Evolutionary conservation across 805 yeast genomes (phyloP).

Genomic region (Sungouiella blattae): DNA sequence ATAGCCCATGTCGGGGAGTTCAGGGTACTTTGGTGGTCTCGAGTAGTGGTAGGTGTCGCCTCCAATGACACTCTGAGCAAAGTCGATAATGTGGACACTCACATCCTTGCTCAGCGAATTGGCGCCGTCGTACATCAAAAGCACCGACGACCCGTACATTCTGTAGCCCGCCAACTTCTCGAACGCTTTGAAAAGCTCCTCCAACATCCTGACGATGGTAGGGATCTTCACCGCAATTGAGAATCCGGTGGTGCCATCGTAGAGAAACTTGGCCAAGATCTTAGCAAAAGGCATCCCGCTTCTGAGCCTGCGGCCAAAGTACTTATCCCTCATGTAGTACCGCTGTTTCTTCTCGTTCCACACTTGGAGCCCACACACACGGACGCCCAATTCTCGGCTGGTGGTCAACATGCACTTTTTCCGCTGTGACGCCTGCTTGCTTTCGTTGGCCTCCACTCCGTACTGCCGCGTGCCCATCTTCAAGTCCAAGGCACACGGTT

Average conservation of each 20-base stretch:
- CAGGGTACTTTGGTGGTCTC: slow-evolving; percentile 70
- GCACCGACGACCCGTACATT: slow-evolving; percentile 84
- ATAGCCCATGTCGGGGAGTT: slow-evolving; percentile 75
- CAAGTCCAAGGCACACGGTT: slow-evolving; percentile 89
- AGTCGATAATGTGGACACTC: slow-evolving; percentile 80
- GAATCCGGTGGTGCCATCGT: slow-evolving; percentile 60
- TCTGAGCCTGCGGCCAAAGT: slow-evolving; percentile 77
- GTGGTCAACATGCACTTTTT: slow-evolving; percentile 81
- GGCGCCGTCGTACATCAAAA: slow-evolving; percentile 84
- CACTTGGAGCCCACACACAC: slow-evolving; percentile 89
- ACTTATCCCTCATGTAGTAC: slow-evolving; percentile 78
- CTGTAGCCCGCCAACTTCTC: slow-evolving; percentile 66
- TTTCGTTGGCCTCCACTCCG: slow-evolving; percentile 81
- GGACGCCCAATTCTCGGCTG: slow-evolving; percentile 75
- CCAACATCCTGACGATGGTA: slow-evolving; percentile 54
- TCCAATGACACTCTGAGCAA: slow-evolving; percentile 86
- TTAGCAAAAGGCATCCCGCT: slow-evolving; percentile 76
- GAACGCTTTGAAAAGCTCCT: slow-evolving; percentile 56
- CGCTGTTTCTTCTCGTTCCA: slow-evolving; percentile 16
- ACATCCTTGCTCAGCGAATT: slow-evolving; percentile 12
- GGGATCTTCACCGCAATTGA: slow-evolving; percentile 71
- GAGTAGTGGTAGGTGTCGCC: slow-evolving; percentile 34
- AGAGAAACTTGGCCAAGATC: slow-evolving; percentile 70
- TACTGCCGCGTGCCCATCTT: slow-evolving; percentile 99
- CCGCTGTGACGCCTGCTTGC: slow-evolving; percentile 76